Evolutionary conservation across 139 green algal genomes (phyloP).

Genomic region (Spirogloea muscicola): DNA sequence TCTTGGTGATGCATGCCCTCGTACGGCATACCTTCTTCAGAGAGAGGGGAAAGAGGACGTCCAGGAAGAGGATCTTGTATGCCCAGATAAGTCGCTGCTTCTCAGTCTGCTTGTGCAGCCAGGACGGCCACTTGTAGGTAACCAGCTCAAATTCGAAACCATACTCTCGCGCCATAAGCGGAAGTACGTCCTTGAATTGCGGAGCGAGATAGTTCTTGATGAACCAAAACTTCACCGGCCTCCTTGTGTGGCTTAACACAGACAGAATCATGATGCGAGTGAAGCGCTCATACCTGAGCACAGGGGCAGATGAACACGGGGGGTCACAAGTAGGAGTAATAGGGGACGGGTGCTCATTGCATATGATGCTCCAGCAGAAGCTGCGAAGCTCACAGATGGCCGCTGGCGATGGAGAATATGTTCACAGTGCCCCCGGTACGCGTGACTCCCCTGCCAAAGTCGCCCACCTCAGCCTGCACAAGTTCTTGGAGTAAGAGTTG

Average conservation of each 20-base stretch:
- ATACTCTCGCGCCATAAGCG: slow-evolving; percentile 71
- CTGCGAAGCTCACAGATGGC: slow-evolving; percentile 90
- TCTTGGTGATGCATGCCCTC: too few relatives aligned
- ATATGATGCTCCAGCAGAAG: slow-evolving; percentile 83
- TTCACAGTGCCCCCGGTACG: slow-evolving; percentile 69
- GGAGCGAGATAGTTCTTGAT: slow-evolving; percentile 99
- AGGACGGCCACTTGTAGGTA: slow-evolving; percentile 98
- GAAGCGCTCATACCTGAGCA: slow-evolving; percentile 85
- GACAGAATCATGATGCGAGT: slow-evolving; percentile 98
- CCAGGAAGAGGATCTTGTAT: slow-evolving; percentile 94
- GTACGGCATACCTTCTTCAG: slow-evolving; percentile 60
- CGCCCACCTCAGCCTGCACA: neutral
- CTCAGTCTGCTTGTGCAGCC: slow-evolving; percentile 92
- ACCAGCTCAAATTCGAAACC: slow-evolving; percentile 92
- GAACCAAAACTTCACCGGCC: slow-evolving; percentile 97
- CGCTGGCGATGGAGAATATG: slow-evolving; percentile 93
- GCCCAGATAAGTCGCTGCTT: slow-evolving; percentile 93
- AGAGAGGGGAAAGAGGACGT: slow-evolving; percentile 93
- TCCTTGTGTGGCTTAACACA: slow-evolving; percentile 81
- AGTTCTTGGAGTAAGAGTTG: too few relatives aligned
- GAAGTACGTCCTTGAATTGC: slow-evolving; percentile 69
- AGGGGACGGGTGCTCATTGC: too few relatives aligned
- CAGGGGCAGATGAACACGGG: too few relatives aligned
- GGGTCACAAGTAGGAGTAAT: too few relatives aligned
- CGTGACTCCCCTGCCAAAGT: neutral